These are phyloP conservation scores for Asterophora lycoperdoides DNA, from an alignment of 768 basidiomycete genomes.

Conservation along the genomic window DNA sequence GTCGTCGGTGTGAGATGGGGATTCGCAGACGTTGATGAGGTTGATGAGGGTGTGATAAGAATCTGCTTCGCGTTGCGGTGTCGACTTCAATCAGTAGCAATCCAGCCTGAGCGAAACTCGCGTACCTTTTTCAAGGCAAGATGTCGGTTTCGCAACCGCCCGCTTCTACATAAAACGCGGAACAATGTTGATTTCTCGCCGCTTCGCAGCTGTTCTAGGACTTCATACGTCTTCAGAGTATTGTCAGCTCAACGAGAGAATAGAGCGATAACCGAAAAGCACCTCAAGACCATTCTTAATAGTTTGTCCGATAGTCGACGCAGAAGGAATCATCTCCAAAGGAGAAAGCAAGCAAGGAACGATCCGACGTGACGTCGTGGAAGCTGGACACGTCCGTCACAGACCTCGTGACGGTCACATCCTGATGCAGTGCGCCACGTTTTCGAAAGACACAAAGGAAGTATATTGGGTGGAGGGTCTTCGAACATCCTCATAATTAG, in stretches of 20 bases:
- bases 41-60: slow-evolving; percentile 1
- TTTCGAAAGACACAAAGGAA: not conserved
- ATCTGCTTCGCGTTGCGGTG: no score
- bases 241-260: not conserved
- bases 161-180: slow-evolving; percentile 39
- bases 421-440: not conserved
- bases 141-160: slow-evolving; percentile 38
- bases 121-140: slow-evolving; percentile 42
- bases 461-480: not conserved
- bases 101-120: not conserved
- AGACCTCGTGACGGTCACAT: not conserved
- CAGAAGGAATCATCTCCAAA: not conserved
- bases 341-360: not conserved
- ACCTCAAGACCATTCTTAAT: slow-evolving; percentile 21
- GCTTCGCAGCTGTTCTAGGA: slow-evolving; percentile 30
- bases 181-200: slow-evolving; percentile 28
- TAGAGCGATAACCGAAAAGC: not conserved
- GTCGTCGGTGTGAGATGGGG: slow-evolving; percentile 11
- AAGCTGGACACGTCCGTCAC: not conserved
- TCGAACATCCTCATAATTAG: not conserved
- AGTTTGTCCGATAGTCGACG: slow-evolving; percentile 2
- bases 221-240: slow-evolving; percentile 34
- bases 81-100: not conserved
- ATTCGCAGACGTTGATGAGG: slow-evolving; percentile 8
- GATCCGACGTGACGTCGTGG: no score